Evolutionary conservation across 148 eudicot species (phyloP).

Genomic region (Arctostaphylos glauca): DNA sequence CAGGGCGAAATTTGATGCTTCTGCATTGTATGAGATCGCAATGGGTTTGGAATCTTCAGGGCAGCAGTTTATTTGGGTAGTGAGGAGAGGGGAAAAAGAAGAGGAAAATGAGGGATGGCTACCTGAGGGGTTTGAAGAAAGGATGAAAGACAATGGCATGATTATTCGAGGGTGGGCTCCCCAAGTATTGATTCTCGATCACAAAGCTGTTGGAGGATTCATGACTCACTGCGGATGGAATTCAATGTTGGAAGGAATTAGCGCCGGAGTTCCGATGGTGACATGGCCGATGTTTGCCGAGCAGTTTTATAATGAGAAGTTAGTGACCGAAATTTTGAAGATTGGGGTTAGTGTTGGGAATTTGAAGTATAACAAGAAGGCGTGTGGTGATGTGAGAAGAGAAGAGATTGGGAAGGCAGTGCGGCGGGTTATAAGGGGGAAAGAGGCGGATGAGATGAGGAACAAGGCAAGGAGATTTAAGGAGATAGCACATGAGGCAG

Average conservation of each 20-base stretch:
- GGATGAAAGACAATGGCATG: conserved; percentile 23
- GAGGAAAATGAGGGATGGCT: conserved; percentile 24
- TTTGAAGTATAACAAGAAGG: conserved; percentile 13
- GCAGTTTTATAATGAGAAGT: conserved; percentile 36
- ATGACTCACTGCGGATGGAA: conserved; percentile 50
- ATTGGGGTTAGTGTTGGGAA: conserved; percentile 41
- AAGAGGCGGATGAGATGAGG: conserved; percentile 42
- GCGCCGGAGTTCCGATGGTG: conserved; percentile 38
- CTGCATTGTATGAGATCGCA: conserved; percentile 49
- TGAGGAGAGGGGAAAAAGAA: conserved; percentile 20
- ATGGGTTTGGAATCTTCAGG: conserved; percentile 47
- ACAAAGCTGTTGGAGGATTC: conserved; percentile 29
- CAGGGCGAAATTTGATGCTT: not conserved
- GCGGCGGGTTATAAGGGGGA: conserved; percentile 25
- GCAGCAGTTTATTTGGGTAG: conserved; percentile 56
- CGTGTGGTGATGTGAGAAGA: not conserved
- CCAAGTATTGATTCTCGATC: conserved; percentile 30
- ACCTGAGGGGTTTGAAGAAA: conserved; percentile 35
- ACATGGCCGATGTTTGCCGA: conserved; percentile 40
- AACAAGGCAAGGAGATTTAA: conserved; percentile 21
- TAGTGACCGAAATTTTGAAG: conserved; percentile 32
- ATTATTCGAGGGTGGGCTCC: conserved; percentile 45
- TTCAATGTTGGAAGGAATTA: conserved; percentile 28
- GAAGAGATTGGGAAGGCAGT: conserved; percentile 24
- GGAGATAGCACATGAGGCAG: conserved; percentile 41